Conservation (phyloP, 2,329 filamentous ascomycete genomes). For the Colletotrichum horii region DNA sequence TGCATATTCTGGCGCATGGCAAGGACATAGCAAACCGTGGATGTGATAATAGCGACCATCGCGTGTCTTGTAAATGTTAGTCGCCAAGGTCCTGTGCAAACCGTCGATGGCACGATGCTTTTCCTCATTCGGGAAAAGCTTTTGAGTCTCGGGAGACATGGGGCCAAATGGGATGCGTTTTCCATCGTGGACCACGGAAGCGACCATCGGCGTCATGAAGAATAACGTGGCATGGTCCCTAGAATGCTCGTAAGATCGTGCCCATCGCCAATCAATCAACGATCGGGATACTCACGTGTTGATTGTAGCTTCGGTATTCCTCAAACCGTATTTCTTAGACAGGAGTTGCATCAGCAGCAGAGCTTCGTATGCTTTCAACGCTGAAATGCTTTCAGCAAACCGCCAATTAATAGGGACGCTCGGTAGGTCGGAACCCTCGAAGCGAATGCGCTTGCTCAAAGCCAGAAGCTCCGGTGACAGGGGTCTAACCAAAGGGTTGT, state of each 20-base stretch:
- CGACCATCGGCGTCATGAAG: conserved; percentile 6
- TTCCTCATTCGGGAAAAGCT: neutral
- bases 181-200: neutral
- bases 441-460: conserved; percentile 32
- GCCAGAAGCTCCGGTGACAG: neutral
- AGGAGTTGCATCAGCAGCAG: conserved; percentile 48
- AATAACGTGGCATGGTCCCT: conserved; percentile 17
- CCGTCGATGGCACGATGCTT: neutral
- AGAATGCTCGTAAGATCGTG: neutral
- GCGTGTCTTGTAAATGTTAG: conserved; percentile 30
- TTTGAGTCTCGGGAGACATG: neutral
- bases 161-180: neutral
- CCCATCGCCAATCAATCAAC: neutral
- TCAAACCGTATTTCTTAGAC: conserved; percentile 47
- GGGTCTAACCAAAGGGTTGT: neutral
- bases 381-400: conserved; percentile 57
- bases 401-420: conserved; percentile 60
- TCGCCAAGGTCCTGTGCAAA: neutral
- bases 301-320: conserved; percentile 45
- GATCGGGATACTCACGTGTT: conserved; percentile 40
- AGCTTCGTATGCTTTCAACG: conserved; percentile 54
- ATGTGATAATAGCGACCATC: conserved; percentile 26
- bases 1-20: neutral
- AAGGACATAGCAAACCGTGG: conserved; percentile 9
- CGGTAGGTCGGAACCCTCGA: conserved; percentile 46